Evolutionary conservation across 345 rosid species (phyloP).

Genomic region (Eucalyptus regnans): DNA sequence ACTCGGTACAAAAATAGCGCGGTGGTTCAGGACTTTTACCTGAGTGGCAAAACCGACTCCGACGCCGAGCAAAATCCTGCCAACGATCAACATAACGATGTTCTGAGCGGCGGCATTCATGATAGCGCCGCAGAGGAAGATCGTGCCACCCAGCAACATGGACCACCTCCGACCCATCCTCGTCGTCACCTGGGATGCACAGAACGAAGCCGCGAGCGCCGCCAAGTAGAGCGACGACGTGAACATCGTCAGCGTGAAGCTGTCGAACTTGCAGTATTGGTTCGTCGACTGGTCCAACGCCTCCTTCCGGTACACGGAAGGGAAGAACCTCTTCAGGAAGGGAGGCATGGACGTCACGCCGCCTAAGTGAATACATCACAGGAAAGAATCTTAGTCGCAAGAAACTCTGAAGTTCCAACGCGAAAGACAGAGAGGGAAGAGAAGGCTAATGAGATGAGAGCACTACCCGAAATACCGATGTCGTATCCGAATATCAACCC

Average conservation of each 20-base stretch:
- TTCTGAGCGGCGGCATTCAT: slow-evolving; percentile 25
- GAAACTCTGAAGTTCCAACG: neutral
- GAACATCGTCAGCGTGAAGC: slow-evolving; percentile 18
- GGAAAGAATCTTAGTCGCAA: neutral
- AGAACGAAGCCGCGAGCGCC: slow-evolving; percentile 32
- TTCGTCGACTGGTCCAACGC: neutral
- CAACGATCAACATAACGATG: slow-evolving; percentile 33
- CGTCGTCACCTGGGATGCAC: slow-evolving; percentile 28
- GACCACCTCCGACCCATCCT: slow-evolving; percentile 22
- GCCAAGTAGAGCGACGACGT: slow-evolving; percentile 54
- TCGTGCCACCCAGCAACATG: slow-evolving; percentile 27
- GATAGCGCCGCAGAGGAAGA: slow-evolving; percentile 30
- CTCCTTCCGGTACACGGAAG: slow-evolving; percentile 18
- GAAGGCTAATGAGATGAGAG: neutral
- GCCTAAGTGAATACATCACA: neutral
- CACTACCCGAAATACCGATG: slow-evolving; percentile 11
- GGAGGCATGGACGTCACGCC: slow-evolving; percentile 47
- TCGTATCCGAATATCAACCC: slow-evolving; percentile 31
- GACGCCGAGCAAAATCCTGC: slow-evolving; percentile 36
- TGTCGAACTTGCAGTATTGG: slow-evolving; percentile 41
- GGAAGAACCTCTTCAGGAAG: slow-evolving; percentile 27
- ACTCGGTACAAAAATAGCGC: neutral
- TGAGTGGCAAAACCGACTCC: slow-evolving; percentile 49
- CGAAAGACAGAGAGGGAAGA: neutral
- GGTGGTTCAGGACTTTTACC: neutral